These are phyloP conservation scores for Coprinopsis sp. DNA, from an alignment of 768 basidiomycete species.

Conservation along the genomic window DNA sequence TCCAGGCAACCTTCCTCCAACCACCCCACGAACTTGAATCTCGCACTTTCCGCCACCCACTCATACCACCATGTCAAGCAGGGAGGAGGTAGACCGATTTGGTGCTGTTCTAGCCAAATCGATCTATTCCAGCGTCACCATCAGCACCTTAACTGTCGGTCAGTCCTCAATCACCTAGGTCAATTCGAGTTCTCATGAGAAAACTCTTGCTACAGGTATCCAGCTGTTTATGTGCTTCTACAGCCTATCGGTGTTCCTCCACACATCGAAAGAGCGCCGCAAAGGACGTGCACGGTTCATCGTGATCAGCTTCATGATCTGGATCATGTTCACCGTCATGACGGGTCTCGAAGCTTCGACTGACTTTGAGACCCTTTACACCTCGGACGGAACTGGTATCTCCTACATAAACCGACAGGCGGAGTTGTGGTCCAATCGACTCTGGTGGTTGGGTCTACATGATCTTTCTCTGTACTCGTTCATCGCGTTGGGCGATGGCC, in stretches of 20 bases:
- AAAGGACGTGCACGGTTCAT: conserved; percentile 5
- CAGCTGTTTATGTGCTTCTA: conserved; percentile 7
- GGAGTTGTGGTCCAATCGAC: neutral
- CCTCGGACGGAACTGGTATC: neutral
- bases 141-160: too few species aligned
- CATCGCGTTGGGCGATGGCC: neutral
- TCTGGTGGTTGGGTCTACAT: neutral
- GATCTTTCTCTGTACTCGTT: neutral
- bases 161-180: too few species aligned
- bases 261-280: conserved; percentile 1
- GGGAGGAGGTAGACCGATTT: too few species aligned
- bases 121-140: too few species aligned
- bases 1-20: too few species aligned
- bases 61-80: too few species aligned
- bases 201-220: too few species aligned
- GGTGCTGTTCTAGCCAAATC: too few species aligned
- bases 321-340: neutral
- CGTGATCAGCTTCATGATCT: conserved; percentile 4
- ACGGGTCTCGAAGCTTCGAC: conserved; percentile 1
- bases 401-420: neutral
- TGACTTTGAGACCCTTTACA: neutral
- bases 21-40: too few species aligned
- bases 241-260: conserved; percentile 5
- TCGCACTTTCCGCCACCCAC: too few species aligned
- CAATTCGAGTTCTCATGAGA: too few species aligned